Base-by-base conservation (phyloP, 2,329 filamentous ascomycete genomes). In the Claviceps pusilla region DNA sequence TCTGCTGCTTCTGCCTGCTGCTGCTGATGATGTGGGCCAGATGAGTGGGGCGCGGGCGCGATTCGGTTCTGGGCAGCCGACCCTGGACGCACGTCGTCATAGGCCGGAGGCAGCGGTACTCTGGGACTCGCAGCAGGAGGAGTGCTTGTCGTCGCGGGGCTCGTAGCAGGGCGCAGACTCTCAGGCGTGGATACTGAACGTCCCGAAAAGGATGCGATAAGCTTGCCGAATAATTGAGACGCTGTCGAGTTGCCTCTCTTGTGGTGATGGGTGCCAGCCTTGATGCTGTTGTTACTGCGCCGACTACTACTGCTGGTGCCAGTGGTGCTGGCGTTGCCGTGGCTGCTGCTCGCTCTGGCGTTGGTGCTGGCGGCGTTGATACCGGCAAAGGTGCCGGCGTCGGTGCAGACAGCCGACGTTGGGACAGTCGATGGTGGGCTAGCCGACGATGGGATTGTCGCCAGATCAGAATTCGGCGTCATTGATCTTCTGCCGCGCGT, bases 271-370 rank as follows among this genome's bases (percentile, higher is more conserved):
- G 14, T 47, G 4, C 29, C 43, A n/a, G 35, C 49, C 41, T 42
- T 48, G 33, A 48, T 14, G 53, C 52, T 41, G 59, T 70, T 75
- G 63, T 68, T 72, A 59, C 73, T 67, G 56, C 70, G 66, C 48
- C 52, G 35, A 33, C 49, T 54, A 33, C 49, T 54, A 7, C 24
- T 48, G 52, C 29, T 56, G 56, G 43, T n/a, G 59, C 70, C 73
- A 61, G 68, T 71, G 56, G 72, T 64, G 60, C 70, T 74, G 63
- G 68, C 72, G 60, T 73, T 51, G 55, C 45, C 31, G 59, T 70
- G 73, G 61, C 68, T 73, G 57, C 72, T 65, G 59, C 70, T 74
- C 63, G 68, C 71, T 59, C 73, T 67, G 56, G 70, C 66, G 52
- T 51, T 58, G 7, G n/a, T 33, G 24, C 24, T 33, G 31, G 24